Percentiles rank a stretch among this genome's conserved stretches.
Evolutionary conservation across 768 basidiomycete genomes (phyloP).

Genomic region (Leccinum longicurvipes): DNA sequence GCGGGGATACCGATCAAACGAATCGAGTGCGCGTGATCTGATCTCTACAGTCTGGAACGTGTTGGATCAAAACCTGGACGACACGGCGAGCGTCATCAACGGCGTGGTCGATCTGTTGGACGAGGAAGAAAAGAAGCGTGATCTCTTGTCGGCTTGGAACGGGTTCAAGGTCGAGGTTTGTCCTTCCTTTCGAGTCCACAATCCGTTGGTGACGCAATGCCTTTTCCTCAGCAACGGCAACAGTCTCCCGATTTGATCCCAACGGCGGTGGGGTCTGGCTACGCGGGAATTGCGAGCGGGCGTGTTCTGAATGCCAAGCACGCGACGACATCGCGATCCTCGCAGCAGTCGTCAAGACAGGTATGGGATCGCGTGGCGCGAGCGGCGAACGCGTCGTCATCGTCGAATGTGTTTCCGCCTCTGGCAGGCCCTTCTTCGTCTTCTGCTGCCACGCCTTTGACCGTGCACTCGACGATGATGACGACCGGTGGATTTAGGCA

Average conservation of each 20-base stretch:
- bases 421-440: conserved; percentile 14
- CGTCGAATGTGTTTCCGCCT: conserved; percentile 35
- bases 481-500: conserved; percentile 34
- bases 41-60: conserved; percentile 88
- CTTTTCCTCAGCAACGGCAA: conserved; percentile 62
- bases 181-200: background rate
- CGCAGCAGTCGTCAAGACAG: conserved; percentile 56
- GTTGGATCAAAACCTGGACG: conserved; percentile 62
- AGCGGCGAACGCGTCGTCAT: conserved; percentile 56
- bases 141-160: conserved; percentile 75
- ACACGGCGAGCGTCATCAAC: conserved; percentile 71
- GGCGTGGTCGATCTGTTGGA: conserved; percentile 74
- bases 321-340: conserved; percentile 56
- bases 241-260: conserved; percentile 80
- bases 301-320: conserved; percentile 84
- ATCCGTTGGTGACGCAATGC: background rate
- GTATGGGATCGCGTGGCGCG: conserved; percentile 87
- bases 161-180: conserved; percentile 78
- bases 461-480: background rate
- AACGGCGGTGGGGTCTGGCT: conserved; percentile 56
- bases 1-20: conserved; percentile 72
- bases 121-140: conserved; percentile 80
- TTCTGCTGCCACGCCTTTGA: background rate
- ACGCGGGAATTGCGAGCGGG: conserved; percentile 77
- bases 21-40: conserved; percentile 79